Percentiles rank a stretch among this genome's conserved stretches.
These are phyloP conservation scores for Dichotomocladium elegans DNA, from an alignment of 371 early-diverging fungal genomes.

Conservation along the genomic window DNA sequence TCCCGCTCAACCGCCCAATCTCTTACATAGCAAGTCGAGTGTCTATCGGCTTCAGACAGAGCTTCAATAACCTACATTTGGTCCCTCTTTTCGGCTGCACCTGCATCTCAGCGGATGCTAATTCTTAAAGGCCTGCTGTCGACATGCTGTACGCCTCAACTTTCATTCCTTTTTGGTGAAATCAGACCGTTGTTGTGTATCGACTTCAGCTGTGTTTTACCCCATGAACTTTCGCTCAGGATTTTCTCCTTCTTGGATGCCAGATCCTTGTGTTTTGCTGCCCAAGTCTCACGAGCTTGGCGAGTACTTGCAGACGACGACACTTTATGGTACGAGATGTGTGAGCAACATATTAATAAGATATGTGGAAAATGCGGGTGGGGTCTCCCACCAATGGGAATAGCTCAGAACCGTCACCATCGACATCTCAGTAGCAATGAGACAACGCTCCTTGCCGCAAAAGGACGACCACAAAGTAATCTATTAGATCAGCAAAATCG, in stretches of 20 bases:
- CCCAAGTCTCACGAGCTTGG: slow-evolving; percentile 87
- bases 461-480: too few relatives aligned
- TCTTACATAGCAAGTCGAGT: slow-evolving; percentile 49
- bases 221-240: slow-evolving; percentile 74
- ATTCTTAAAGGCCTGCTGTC: slow-evolving; percentile 73
- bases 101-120: slow-evolving; percentile 53
- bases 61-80: slow-evolving; percentile 56
- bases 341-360: slow-evolving; percentile 94
- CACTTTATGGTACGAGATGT: slow-evolving; percentile 91
- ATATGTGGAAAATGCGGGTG: slow-evolving; percentile 95
- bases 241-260: slow-evolving; percentile 90
- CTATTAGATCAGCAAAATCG: too few relatives aligned
- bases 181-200: slow-evolving; percentile 71
- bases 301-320: slow-evolving; percentile 83
- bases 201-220: slow-evolving; percentile 73
- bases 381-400: slow-evolving; percentile 66
- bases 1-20: too few relatives aligned
- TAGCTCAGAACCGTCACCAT: neutral
- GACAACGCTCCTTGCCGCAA: neutral
- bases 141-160: slow-evolving; percentile 72
- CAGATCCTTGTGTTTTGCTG: slow-evolving; percentile 82
- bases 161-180: slow-evolving; percentile 69
- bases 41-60: slow-evolving; percentile 39
- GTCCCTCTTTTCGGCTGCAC: slow-evolving; percentile 57
- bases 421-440: neutral